Evolutionary conservation across 2,329 filamentous ascomycete genomes (phyloP), one percentile per base, ranked within the genome.

Genomic region (Cadophora sp.): DNA sequence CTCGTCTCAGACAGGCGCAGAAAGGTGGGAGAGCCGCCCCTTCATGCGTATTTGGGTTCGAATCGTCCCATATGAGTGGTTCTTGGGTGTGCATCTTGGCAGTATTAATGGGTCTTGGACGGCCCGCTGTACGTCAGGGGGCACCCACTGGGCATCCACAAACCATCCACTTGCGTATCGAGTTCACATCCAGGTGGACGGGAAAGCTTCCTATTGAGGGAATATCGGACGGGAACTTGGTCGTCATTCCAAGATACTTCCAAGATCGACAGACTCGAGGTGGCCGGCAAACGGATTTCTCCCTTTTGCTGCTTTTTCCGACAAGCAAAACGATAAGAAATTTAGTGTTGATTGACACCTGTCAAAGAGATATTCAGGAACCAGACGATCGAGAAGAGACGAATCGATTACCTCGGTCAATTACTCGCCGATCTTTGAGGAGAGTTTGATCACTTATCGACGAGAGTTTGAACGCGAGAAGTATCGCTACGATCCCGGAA

Each of bases 91-190:
- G 13, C 4, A 24, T 41, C 55, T 58, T 58, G 55, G 55, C 55
- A 24, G 36, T 58, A 24, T 39, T 58, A 27, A 58, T 58, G 55
- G 55, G 33, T 43, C 55, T 58, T 58, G 55, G 55, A 39, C 55
- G 55, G 33, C 20, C 55, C 55, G 53, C 53, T 56, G 53, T 36
- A 39, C 7, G 22, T 1, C 18, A 24, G 55, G 20, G 53, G 16
- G 33, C 53, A 41, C 39, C 51, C 53, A 56, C 53, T 22, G 53
- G 16, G 33, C 53, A 56, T 56, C 51, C 53, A 56, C 53, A 9
- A n/a, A 56, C 18, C 50, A 33, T 33, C 50, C 50, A 53, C 50
- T 53, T 33, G 50, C 4, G 20, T 41, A 3, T 43, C 14, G 36
- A 58, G 6, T 24, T n/a, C 33, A 16, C 30, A 24, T 43, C 55